Conservation (phyloP, 2,329 filamentous ascomycete genomes). For the Hymenoscyphus fraxineus region DNA sequence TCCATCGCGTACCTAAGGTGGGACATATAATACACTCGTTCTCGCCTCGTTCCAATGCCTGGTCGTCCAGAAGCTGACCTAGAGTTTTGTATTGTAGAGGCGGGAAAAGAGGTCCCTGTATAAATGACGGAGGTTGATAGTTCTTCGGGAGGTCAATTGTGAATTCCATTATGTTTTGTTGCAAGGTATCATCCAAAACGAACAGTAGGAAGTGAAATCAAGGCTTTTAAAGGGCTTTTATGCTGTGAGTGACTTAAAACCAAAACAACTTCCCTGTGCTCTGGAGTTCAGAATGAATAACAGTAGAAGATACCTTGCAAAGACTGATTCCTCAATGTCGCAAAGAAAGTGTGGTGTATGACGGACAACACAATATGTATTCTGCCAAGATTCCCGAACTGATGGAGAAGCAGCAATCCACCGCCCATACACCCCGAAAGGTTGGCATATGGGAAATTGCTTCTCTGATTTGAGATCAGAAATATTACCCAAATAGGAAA, state of each 20-base stretch:
- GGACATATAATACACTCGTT: constrained; percentile 43
- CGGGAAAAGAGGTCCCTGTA: constrained; percentile 66
- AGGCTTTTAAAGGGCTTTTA: background rate
- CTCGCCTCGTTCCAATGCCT: constrained; percentile 61
- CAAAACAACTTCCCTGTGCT: background rate
- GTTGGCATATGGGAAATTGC: background rate
- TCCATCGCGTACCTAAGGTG: constrained; percentile 6
- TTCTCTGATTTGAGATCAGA: background rate
- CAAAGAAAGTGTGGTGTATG: background rate
- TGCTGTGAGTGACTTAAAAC: background rate
- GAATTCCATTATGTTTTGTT: constrained; percentile 7
- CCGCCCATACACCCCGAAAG: background rate
- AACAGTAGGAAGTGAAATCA: background rate
- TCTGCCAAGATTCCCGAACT: background rate
- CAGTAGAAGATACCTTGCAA: background rate
- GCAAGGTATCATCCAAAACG: background rate
- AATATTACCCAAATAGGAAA: background rate
- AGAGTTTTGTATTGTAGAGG: constrained; percentile 69
- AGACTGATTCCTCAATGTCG: background rate
- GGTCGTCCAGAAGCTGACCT: constrained; percentile 67
- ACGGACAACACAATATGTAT: background rate
- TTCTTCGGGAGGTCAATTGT: constrained; percentile 9
- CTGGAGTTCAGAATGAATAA: background rate
- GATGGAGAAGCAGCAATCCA: background rate
- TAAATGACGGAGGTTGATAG: constrained; percentile 42